Percentiles rank a stretch among this genome's conserved stretches.
Conservation (phyloP, 495 filamentous ascomycete species). For the Podospora comata region DNA sequence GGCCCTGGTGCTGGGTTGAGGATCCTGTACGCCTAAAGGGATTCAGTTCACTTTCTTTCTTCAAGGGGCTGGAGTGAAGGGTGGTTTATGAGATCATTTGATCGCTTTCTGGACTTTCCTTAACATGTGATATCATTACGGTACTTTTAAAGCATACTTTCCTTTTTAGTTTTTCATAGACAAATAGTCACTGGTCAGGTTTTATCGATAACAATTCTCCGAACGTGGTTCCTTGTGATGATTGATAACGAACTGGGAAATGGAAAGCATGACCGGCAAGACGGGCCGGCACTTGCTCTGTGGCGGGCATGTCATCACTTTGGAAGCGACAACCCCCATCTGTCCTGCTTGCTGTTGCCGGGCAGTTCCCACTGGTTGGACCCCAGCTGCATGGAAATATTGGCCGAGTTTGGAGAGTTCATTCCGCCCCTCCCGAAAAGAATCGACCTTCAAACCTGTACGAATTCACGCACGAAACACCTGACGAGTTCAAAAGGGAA, state of each 20-base stretch:
- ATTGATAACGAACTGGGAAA: background rate
- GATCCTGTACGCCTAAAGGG: conserved; percentile 15
- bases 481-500: background rate
- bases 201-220: background rate
- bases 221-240: background rate
- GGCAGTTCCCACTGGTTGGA: too few species aligned
- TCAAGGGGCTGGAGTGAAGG: background rate
- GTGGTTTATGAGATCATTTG: background rate
- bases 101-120: background rate
- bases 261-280: background rate
- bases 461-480: background rate
- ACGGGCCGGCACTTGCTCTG: background rate
- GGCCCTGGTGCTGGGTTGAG: conserved; percentile 13
- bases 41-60: background rate
- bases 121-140: background rate
- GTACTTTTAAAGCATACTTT: background rate
- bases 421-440: too few species aligned
- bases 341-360: background rate
- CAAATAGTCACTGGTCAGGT: background rate
- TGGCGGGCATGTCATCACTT: background rate
- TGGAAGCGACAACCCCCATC: background rate
- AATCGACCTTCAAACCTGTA: background rate
- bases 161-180: background rate
- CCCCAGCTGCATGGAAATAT: too few species aligned
- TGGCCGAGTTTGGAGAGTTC: too few species aligned